A percentile compares a stretch with the other conserved stretches of the same genome.
Conservation (phyloP, 2,329 filamentous ascomycete genomes). For the Myriangium duriaei region DNA sequence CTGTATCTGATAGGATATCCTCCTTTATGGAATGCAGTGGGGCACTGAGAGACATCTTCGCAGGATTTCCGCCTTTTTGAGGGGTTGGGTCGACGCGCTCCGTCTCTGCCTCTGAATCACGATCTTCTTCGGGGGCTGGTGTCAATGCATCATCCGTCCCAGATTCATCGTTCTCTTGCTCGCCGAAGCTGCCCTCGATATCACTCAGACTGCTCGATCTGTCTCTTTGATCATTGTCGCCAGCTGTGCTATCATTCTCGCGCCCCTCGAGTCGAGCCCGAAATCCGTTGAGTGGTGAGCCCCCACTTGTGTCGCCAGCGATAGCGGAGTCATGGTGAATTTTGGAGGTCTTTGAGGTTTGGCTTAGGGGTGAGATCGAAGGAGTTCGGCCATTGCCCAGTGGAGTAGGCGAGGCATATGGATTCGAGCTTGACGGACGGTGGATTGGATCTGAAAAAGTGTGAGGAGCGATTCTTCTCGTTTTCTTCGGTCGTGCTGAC, state of each 20-base stretch:
- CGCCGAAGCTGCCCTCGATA: slow-evolving; percentile 71
- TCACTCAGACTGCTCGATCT: slow-evolving; percentile 88
- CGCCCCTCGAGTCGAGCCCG: not conserved
- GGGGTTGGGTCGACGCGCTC: slow-evolving; percentile 71
- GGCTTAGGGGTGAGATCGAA: slow-evolving; percentile 24
- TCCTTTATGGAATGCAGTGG: slow-evolving; percentile 1
- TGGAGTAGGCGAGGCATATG: slow-evolving; percentile 7
- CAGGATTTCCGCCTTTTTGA: slow-evolving; percentile 10
- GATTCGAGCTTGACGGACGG: slow-evolving; percentile 4
- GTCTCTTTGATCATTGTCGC: slow-evolving; percentile 14
- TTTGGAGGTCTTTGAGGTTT: slow-evolving; percentile 18
- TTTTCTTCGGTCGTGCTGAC: slow-evolving; percentile 1
- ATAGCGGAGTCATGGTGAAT: slow-evolving; percentile 15
- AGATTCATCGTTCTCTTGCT: slow-evolving; percentile 17
- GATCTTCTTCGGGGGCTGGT: slow-evolving; percentile 36
- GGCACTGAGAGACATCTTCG: not conserved
- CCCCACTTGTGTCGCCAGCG: not conserved
- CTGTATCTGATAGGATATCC: slow-evolving; percentile 40
- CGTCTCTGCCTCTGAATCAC: slow-evolving; percentile 80
- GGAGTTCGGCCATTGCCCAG: slow-evolving; percentile 14
- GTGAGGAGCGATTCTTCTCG: not conserved
- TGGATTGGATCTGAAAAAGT: slow-evolving; percentile 4
- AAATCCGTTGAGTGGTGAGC: not conserved
- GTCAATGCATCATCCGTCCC: slow-evolving; percentile 5
- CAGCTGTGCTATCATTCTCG: not conserved